Percentiles rank a stretch among this genome's conserved stretches.
phyloP scores from a whole-genome alignment of 306 rosid species.

The Dalbergia cochinchinensis region DNA sequence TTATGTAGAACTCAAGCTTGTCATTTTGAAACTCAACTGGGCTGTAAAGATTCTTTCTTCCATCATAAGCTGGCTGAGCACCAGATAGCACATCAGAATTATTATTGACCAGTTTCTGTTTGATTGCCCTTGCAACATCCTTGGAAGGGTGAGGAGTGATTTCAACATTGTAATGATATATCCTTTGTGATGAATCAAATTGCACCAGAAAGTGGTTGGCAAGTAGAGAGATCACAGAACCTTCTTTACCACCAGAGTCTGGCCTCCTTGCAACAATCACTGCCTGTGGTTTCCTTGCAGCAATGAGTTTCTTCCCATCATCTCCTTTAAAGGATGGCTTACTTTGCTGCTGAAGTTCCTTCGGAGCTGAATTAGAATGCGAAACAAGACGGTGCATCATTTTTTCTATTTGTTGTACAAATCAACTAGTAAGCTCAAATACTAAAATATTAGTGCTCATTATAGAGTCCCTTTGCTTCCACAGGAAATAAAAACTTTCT shows the following conservation, averaged over 20 bases:
- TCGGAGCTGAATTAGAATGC: slow-evolving; percentile 53
- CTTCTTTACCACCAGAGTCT: slow-evolving; percentile 96
- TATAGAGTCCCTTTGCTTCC: slow-evolving; percentile 19
- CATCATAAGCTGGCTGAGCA: slow-evolving; percentile 89
- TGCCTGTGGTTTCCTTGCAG: slow-evolving; percentile 60
- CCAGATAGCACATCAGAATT: slow-evolving; percentile 73
- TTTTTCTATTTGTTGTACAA: slow-evolving; percentile 5
- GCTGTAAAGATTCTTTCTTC: slow-evolving; percentile 91
- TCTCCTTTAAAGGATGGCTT: slow-evolving; percentile 55
- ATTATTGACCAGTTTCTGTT: slow-evolving; percentile 75
- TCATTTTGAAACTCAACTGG: slow-evolving; percentile 82
- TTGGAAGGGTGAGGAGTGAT: slow-evolving; percentile 91
- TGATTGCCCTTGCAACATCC: slow-evolving; percentile 80
- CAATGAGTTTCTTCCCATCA: slow-evolving; percentile 56
- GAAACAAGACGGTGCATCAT: slow-evolving; percentile 49
- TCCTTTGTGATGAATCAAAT: slow-evolving; percentile 72
- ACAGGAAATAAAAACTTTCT: slow-evolving; percentile 5
- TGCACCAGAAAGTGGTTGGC: slow-evolving; percentile 93
- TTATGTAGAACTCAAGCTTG: slow-evolving; percentile 82
- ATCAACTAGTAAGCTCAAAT: slow-evolving; percentile 35
- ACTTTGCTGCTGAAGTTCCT: slow-evolving; percentile 60
- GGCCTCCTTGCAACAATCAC: slow-evolving; percentile 86
- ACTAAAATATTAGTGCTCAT: slow-evolving; percentile 7
- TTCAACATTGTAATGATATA: slow-evolving; percentile 95
- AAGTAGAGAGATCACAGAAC: slow-evolving; percentile 74